Evolutionary conservation across 306 rosid species (phyloP), one percentile per base, ranked within the genome.

Genomic region (Corylus americana): DNA sequence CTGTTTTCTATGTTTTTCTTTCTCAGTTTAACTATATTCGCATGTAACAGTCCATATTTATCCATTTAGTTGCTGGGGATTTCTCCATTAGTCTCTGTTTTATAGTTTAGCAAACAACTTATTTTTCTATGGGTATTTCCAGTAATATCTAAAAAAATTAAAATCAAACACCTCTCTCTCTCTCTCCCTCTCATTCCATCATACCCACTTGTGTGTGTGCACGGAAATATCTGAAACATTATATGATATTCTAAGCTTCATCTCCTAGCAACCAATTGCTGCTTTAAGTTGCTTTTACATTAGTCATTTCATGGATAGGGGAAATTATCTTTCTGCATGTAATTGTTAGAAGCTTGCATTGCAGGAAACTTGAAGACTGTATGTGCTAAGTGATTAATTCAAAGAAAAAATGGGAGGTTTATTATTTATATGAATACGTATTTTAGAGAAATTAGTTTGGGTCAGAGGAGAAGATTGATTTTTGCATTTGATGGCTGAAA

Each of bases 1-100:
- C 69, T 45, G 9, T 45, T 20, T 72, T 74, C 74, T 77, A 42
- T 75, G 39, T 58, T 17, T 11, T 68, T 17, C n/a, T 31, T 18
- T 70, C 55, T 11, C 29, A n/a, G 20, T 25, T n/a, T 59, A 67
- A 7, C 7, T n/a, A 17, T 67, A 2, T 17, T 18, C 25, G 18
- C 3, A 12, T 31, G 70, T 64, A 16, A 5, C 31, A 44, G 48
- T 11, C 25, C 72, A 39, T 42, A 42, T 42, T 59, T 14, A 20
- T 25, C 50, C 72, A 39, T 67, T 67, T 11, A 11, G 39, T 59
- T 20, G 66, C 37, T 22, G 39, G 11, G 45, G 51, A 67, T 8
- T 27, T 29, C 4, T n/a, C 27, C 16, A 42, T 67, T 67, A 37
- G 5, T 67, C 72, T 67, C 48, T 17, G 29, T 39, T 39, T 42